Conservation (phyloP, 2,329 filamentous ascomycete species). For the Penicillium sp. region DNA sequence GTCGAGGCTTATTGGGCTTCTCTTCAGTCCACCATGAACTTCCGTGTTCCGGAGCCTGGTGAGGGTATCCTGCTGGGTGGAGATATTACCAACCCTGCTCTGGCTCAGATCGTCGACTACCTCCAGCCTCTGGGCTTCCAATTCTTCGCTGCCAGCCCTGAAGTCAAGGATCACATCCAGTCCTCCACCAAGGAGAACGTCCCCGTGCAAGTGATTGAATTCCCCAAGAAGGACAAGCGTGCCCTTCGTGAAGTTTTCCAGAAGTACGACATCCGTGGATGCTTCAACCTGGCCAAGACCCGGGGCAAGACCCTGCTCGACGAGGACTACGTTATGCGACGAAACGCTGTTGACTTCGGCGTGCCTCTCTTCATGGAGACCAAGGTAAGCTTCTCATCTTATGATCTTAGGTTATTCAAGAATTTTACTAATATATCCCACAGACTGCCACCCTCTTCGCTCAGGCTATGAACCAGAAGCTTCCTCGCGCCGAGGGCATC, state of each 20-base stretch:
- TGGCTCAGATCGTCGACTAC: constrained; percentile 83
- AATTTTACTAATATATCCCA: constrained; percentile 31
- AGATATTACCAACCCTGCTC: constrained; percentile 71
- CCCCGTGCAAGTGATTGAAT: constrained; percentile 87
- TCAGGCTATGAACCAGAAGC: constrained; percentile 95
- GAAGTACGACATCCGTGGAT: constrained; percentile 94
- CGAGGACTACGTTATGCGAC: constrained; percentile 97
- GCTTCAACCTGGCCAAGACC: constrained; percentile 89
- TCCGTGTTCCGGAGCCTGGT: constrained; percentile 91
- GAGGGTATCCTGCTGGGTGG: constrained; percentile 96
- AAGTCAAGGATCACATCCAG: constrained; percentile 86
- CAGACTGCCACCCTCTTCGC: constrained; percentile 96
- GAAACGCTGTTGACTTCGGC: constrained; percentile 97
- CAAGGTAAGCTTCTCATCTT: constrained; percentile 66
- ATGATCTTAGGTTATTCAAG: background rate
- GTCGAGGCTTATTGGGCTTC: constrained; percentile 98
- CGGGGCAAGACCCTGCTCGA: constrained; percentile 84
- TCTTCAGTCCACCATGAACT: constrained; percentile 98
- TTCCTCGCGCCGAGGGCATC: constrained; percentile 85
- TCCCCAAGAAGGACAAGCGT: constrained; percentile 95
- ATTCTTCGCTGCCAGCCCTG: constrained; percentile 80
- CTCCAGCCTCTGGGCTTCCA: constrained; percentile 91
- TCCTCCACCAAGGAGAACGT: constrained; percentile 68
- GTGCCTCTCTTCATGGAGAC: constrained; percentile 98
- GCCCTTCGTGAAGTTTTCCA: constrained; percentile 92